phyloP scores from a whole-genome alignment of 169 alveolate species.

The Perkinsus chesapeaki region DNA sequence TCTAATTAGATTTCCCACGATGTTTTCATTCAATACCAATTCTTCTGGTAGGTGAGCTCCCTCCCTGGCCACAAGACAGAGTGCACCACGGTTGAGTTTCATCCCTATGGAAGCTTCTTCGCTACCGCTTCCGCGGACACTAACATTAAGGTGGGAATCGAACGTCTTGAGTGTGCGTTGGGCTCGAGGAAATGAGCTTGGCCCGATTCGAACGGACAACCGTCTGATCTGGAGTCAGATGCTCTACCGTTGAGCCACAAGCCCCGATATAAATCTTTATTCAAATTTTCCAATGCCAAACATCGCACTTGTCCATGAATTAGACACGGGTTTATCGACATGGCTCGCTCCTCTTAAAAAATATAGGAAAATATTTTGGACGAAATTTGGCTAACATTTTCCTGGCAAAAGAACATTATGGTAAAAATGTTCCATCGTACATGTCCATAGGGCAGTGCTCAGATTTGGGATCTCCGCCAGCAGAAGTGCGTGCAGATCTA shows the following conservation, averaged over 20 bases:
- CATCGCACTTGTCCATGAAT: too few species aligned
- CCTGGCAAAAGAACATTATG: too few species aligned
- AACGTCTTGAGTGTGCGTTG: too few species aligned
- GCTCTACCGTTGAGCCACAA: background rate
- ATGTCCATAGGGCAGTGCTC: background rate
- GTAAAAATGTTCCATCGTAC: too few species aligned
- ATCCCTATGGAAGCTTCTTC: slow-evolving; percentile 13
- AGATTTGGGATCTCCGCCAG: slow-evolving; percentile 57
- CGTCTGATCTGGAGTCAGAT: background rate
- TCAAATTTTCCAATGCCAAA: background rate
- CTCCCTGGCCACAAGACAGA: background rate
- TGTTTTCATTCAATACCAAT: too few species aligned
- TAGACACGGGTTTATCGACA: too few species aligned
- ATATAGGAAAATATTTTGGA: too few species aligned
- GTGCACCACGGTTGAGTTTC: slow-evolving; percentile 10
- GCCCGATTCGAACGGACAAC: background rate
- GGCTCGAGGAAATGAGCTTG: background rate
- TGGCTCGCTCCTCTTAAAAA: too few species aligned
- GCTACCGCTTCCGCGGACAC: slow-evolving; percentile 45
- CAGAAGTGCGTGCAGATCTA: slow-evolving; percentile 36
- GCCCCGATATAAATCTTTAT: background rate
- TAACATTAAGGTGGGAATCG: slow-evolving; percentile 23
- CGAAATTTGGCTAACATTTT: too few species aligned
- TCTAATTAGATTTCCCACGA: too few species aligned
- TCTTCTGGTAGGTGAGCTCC: background rate